Percentiles rank a stretch among this genome's conserved stretches.
phyloP scores from a whole-genome alignment of 2,329 filamentous ascomycete genomes.

The Diatrype stigma region DNA sequence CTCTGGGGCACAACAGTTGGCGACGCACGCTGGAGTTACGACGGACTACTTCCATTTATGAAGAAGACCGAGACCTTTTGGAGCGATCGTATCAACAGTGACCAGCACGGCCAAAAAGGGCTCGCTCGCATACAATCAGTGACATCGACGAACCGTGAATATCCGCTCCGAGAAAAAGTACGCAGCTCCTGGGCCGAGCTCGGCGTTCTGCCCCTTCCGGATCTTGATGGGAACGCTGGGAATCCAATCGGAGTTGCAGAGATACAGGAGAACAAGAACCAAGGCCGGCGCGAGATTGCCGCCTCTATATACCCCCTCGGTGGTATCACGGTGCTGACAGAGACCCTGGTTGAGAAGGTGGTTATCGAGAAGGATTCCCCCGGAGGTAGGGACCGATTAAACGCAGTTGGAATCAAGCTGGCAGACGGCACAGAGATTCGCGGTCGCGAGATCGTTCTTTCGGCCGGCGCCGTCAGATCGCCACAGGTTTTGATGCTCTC shows the following conservation, averaged over 20 bases:
- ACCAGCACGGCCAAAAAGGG: constrained; percentile 22
- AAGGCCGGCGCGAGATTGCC: constrained; percentile 12
- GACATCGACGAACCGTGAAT: constrained; percentile 23
- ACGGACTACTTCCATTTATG: constrained; percentile 37
- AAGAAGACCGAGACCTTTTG: constrained; percentile 26
- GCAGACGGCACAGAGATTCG: constrained; percentile 17
- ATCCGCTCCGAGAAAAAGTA: constrained; percentile 26
- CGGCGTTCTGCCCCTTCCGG: constrained; percentile 17
- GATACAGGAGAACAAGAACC: constrained; percentile 10
- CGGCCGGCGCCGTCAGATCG: constrained; percentile 20
- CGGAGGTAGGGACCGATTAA: not conserved
- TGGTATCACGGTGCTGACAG: constrained; percentile 5
- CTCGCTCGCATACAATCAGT: constrained; percentile 19
- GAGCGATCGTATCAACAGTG: constrained; percentile 7
- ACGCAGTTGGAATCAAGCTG: constrained; percentile 6
- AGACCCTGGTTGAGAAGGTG: constrained; percentile 11
- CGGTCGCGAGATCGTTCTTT: constrained; percentile 23
- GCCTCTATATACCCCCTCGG: constrained; percentile 7
- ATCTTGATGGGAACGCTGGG: constrained; percentile 13
- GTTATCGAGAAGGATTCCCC: constrained; percentile 4
- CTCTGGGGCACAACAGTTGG: constrained; percentile 31
- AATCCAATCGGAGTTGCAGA: constrained; percentile 21
- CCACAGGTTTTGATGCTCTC: constrained; percentile 27
- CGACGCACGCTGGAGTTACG: constrained; percentile 35
- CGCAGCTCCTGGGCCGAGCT: constrained; percentile 27